These are phyloP conservation scores for Cordyceps fumosorosea DNA, from an alignment of 2,329 filamentous ascomycete species.

Conservation along the genomic window DNA sequence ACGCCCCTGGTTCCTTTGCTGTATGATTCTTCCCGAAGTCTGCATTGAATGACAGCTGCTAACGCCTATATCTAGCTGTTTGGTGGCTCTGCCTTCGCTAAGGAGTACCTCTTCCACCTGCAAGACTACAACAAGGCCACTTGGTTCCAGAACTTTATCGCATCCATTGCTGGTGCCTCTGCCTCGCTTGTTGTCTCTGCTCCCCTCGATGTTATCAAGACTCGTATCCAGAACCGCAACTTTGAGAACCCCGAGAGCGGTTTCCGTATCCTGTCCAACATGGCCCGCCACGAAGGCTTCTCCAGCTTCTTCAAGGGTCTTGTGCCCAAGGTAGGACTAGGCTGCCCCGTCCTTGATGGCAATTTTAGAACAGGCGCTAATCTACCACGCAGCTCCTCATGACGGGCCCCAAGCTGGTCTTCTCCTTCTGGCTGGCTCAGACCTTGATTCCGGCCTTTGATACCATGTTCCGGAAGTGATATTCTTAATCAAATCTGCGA, in stretches of 20 bases:
- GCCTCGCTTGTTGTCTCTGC: constrained; percentile 96
- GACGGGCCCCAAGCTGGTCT: constrained; percentile 98
- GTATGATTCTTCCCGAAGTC: constrained; percentile 43
- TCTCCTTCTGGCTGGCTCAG: constrained; percentile 99
- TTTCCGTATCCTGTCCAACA: constrained; percentile 84
- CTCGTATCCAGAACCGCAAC: constrained; percentile 95
- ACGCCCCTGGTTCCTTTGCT: constrained; percentile 93
- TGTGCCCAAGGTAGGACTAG: constrained; percentile 66
- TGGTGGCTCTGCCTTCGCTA: constrained; percentile 93
- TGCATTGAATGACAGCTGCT: constrained; percentile 11
- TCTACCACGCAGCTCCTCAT: constrained; percentile 63
- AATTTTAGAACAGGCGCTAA: constrained; percentile 17
- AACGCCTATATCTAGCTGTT: constrained; percentile 61
- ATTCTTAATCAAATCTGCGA: constrained; percentile 6
- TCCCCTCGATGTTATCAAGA: constrained; percentile 96
- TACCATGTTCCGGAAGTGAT: constrained; percentile 33
- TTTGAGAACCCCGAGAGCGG: constrained; percentile 97
- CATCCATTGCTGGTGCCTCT: constrained; percentile 89
- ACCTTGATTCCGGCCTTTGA: constrained; percentile 93
- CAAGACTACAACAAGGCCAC: constrained; percentile 90
- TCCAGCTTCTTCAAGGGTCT: constrained; percentile 95
- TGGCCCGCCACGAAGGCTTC: constrained; percentile 84
- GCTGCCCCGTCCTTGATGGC: not conserved
- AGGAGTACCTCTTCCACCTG: constrained; percentile 89
- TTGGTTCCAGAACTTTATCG: constrained; percentile 96